Evolutionary conservation across 371 early-diverging fungal species (phyloP), one percentile per base, ranked within the genome.

Genomic region (Funneliformis caledonium): DNA sequence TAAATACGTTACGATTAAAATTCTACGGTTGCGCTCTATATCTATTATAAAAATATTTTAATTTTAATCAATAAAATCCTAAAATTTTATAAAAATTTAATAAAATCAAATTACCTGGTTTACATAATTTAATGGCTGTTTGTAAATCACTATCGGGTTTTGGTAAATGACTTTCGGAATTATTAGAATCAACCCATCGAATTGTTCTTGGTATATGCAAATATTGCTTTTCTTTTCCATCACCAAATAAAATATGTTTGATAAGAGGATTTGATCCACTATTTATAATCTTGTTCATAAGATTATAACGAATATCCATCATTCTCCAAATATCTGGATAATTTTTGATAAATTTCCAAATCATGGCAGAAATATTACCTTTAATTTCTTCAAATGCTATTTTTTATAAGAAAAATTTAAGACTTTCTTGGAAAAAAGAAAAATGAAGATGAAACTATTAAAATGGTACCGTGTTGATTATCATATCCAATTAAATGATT

Each of bases 161-260:
- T 9, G 8, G 8, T 61, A 9, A 48, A 10, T 8, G 5, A 48
- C 48, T 48, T 9, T 50, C 10, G 12, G 11, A 50, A 12, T 47
- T 0, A 10, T 47, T 12, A 12, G 10, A 4, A 50, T 61, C 10
- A 22, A 0, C 7, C 26, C n/a, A 61, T 61, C 62, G 62, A 22
- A 0, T 61, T n/a, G 4, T n/a, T 61, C n/a, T n/a, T 22, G n/a
- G 62, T n/a, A 22, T n/a, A 22, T 61, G 62, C 62, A 22, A 10
- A 61, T 22, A 12, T 11, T 61, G 6, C 11, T 61, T 26, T 61
- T 9, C 48, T 48, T 48, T 48, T 48, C 10, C 48, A 48, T 61
- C 31, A 61, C 62, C 62, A 61, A 61, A 61, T 61, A 61, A 61
- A 61, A 61, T 61, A n/a, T 61, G 3, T 31, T 61, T 61, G 7